Conservation (phyloP, 345 rosid genomes). For the Trapa bicornis region DNA sequence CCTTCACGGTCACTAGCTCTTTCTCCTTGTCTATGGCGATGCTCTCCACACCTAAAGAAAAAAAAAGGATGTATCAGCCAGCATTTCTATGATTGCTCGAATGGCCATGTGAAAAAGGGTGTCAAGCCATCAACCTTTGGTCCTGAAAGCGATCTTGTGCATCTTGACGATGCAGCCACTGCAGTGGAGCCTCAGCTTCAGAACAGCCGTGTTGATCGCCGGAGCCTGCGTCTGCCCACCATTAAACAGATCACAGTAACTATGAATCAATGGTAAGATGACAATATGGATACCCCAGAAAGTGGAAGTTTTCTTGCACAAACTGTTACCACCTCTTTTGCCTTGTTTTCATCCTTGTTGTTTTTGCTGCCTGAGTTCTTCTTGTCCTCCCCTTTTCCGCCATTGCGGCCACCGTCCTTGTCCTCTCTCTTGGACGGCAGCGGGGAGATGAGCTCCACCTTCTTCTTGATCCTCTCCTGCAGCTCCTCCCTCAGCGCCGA, state of each 20-base stretch:
- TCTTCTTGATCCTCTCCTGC: constrained; percentile 41
- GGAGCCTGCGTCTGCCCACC: constrained; percentile 25
- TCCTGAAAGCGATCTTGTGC: constrained; percentile 26
- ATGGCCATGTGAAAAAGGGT: not conserved
- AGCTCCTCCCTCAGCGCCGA: constrained; percentile 30
- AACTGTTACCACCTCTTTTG: constrained; percentile 7
- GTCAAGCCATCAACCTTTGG: constrained; percentile 34
- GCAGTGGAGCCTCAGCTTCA: constrained; percentile 56
- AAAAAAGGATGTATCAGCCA: not conserved
- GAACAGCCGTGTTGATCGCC: constrained; percentile 38
- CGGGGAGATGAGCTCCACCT: constrained; percentile 62
- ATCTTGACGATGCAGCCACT: constrained; percentile 70
- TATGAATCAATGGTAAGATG: too few relatives aligned
- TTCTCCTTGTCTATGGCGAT: constrained; percentile 38
- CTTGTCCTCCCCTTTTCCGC: constrained; percentile 9
- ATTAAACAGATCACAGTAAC: not conserved
- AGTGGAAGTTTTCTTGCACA: too few relatives aligned
- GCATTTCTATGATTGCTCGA: not conserved
- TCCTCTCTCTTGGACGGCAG: constrained; percentile 51
- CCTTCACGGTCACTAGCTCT: constrained; percentile 56
- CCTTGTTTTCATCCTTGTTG: constrained; percentile 9
- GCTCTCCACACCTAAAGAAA: constrained; percentile 40
- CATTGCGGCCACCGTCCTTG: constrained; percentile 5
- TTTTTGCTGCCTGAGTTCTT: constrained; percentile 17
- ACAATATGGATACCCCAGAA: too few relatives aligned